Evolutionary conservation across 2,329 filamentous ascomycete species (phyloP).

Genomic region (Diaporthe citrichinensis): DNA sequence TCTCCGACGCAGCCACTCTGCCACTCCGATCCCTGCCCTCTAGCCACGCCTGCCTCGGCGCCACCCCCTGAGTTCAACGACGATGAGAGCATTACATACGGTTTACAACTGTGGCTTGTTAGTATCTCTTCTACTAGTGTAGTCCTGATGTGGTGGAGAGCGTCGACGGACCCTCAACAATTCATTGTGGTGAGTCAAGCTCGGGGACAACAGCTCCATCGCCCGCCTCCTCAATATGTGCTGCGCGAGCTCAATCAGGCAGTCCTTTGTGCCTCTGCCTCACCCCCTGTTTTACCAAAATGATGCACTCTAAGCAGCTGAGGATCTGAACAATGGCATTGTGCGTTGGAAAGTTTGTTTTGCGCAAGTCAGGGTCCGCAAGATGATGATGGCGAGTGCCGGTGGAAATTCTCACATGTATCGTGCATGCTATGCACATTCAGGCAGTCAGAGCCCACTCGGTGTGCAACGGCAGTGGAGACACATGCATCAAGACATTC

Average conservation of each 20-base stretch:
- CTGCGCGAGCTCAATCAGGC: background rate
- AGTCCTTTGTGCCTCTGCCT: background rate
- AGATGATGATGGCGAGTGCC: background rate
- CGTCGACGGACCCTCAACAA: background rate
- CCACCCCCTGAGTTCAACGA: conserved; percentile 16
- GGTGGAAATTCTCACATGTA: background rate
- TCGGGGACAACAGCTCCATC: background rate
- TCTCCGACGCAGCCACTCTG: conserved; percentile 15
- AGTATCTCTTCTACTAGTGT: background rate
- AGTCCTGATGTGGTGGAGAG: background rate
- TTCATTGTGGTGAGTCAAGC: background rate
- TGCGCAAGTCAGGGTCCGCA: background rate
- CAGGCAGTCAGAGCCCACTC: background rate
- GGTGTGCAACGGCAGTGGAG: conserved; percentile 3
- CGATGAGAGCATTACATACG: background rate
- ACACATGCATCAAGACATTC: background rate
- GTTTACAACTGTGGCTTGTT: background rate
- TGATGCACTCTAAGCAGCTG: background rate
- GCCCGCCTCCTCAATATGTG: background rate
- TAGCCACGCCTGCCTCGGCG: background rate
- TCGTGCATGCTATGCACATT: background rate
- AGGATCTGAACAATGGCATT: background rate
- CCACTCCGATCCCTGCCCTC: conserved; percentile 21
- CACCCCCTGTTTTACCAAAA: background rate
- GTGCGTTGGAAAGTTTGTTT: background rate